Conservation (phyloP, 768 basidiomycete species). For the Terana coerulea region DNA sequence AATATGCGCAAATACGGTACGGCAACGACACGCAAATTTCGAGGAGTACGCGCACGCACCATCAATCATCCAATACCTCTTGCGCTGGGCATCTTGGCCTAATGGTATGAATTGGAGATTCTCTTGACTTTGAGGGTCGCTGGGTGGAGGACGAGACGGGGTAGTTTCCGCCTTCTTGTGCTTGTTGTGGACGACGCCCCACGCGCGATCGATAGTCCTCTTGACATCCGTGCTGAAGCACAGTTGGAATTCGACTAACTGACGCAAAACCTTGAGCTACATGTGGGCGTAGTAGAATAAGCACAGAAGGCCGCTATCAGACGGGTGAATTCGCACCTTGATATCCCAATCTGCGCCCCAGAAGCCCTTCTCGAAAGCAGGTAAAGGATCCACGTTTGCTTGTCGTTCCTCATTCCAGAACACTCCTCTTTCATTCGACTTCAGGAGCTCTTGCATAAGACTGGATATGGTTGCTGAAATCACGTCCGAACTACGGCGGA, state of each 20-base stretch:
- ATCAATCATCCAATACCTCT: slow-evolving; percentile 85
- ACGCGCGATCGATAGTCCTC: slow-evolving; percentile 72
- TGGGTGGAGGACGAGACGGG: slow-evolving; percentile 45
- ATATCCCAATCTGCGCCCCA: slow-evolving; percentile 79
- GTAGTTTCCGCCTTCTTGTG: slow-evolving; percentile 76
- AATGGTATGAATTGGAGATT: slow-evolving; percentile 63
- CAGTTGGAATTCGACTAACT: slow-evolving; percentile 83
- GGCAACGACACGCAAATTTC: slow-evolving; percentile 23
- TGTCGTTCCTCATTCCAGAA: slow-evolving; percentile 75
- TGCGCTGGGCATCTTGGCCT: slow-evolving; percentile 72
- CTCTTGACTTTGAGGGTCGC: slow-evolving; percentile 64
- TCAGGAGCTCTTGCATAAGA: slow-evolving; percentile 71
- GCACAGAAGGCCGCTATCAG: slow-evolving; percentile 17
- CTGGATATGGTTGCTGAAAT: slow-evolving; percentile 71
- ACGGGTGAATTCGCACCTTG: slow-evolving; percentile 55
- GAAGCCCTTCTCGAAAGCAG: slow-evolving; percentile 62
- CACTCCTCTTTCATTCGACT: slow-evolving; percentile 66
- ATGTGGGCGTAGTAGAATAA: slow-evolving; percentile 19
- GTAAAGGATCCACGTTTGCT: slow-evolving; percentile 73
- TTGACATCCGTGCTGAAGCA: slow-evolving; percentile 67
- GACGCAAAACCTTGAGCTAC: slow-evolving; percentile 79
- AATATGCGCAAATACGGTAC: slow-evolving; percentile 68
- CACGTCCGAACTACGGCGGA: slow-evolving; percentile 60
- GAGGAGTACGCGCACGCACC: slow-evolving; percentile 72
- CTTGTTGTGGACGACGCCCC: slow-evolving; percentile 82